Base-by-base conservation (phyloP, 1,139 yeast species). In the Candida sanyaensis region DNA sequence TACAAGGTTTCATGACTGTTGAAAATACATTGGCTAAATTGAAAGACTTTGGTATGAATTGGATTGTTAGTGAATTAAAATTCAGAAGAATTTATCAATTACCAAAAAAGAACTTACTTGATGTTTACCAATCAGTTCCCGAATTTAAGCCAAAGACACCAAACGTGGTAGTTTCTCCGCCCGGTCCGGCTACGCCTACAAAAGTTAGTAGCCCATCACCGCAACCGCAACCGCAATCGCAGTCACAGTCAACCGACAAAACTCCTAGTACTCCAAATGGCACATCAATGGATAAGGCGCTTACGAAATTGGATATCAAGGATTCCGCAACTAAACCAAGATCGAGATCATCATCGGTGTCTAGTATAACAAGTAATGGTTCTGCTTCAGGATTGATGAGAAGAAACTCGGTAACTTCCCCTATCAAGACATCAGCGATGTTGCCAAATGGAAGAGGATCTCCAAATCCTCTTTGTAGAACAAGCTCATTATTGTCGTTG, bases 1-100 rank as follows among this genome's bases (percentile, higher is more conserved):
- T 58, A 45, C 80, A 68, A 50, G 69, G 69, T 46, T 52, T 58
- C 37, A 45, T 53, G 33, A 57, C 67, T 40, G 43, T 69, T 8
- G 72, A 66, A 32, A 57, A 57, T 1, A 54, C 64, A 12, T 24
- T 66, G 7, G 49, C 43, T 2, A 63, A 63, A 44, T 58, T 73
- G 26, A 69, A 65, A 36, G 75, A 69, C 43, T 73, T 75, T 52
- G 71, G 70, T 1, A 42, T 52, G 29, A 50, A 54, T 26, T 75
- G 80, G 80, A 54, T 73, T 1, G 41, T 60, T 6, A 60, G 68
- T 13, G 80, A 75, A 53, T 50, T 73, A 41, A 58, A 65, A 26
- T 75, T 75, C 50, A 62, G 80, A 51, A 67, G 62, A 45, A 55
- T 55, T 3, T 67, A 72, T 53, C 59, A 59, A 29, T 56, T 75